A percentile compares a stretch with the other conserved stretches of the same genome.
These are phyloP conservation scores for Kalanchoe fedtschenkoi DNA, from an alignment of 164 flowering plant genomes.

Conservation along the genomic window DNA sequence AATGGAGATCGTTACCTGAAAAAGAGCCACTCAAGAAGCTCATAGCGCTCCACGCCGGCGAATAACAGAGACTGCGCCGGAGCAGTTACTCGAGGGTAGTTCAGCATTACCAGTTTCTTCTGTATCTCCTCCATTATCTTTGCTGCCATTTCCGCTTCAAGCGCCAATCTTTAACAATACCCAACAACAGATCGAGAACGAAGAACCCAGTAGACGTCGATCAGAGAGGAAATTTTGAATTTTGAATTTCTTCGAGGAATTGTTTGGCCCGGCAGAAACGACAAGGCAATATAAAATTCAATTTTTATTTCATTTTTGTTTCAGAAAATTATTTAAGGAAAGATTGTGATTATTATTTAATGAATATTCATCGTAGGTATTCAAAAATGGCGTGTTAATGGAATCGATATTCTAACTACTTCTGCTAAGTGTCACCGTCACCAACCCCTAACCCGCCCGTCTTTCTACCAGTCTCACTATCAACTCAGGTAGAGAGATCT, in stretches of 20 bases:
- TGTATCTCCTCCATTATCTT: conserved; percentile 74
- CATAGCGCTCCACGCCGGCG: conserved; percentile 97
- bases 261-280: too few species aligned
- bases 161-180: not conserved
- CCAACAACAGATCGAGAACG: not conserved
- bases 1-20: conserved; percentile 39
- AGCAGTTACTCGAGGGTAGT: conserved; percentile 80
- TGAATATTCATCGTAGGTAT: not conserved
- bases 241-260: too few species aligned
- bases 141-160: conserved; percentile 32
- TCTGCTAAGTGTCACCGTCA: not conserved
- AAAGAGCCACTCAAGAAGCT: conserved; percentile 97
- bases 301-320: too few species aligned
- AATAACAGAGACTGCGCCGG: conserved; percentile 93
- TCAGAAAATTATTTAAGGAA: too few species aligned
- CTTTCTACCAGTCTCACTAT: not conserved
- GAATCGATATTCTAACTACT: not conserved
- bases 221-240: not conserved
- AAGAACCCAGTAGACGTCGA: not conserved
- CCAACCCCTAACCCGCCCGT: not conserved
- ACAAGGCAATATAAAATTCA: too few species aligned
- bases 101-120: conserved; percentile 42
- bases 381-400: not conserved
- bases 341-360: not conserved
- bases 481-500: not conserved